Base-by-base conservation (phyloP, 164 flowering plant species). In the Sedum album region DNA sequence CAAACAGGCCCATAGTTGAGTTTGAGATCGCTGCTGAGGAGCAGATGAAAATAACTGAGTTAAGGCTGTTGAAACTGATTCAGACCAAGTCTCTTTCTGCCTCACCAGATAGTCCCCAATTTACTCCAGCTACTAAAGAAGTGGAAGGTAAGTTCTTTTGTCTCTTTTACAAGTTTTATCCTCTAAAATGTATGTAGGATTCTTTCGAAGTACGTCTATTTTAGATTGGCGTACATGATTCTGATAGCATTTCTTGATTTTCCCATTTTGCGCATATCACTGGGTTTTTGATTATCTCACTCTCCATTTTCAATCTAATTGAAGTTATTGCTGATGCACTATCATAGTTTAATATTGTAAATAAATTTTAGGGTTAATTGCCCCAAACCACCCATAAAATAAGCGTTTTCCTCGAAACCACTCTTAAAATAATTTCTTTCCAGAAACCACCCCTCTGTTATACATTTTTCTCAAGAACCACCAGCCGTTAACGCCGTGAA, bases 1-100 rank as follows among this genome's bases (percentile, higher is more conserved):
- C 72, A 14, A 95, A 90, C 82, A 82, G 91, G 81, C 97, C 96
- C 30, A 82, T 92, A 61, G 81, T 88, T 31, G 99, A 95, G 78
- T 76, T 94, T 79, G 93, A 90, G 78, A 82, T 79, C 75, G 96
- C 97, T 33, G 96, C 96, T 7, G 77, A 84, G 71, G 99, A 92
- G 78, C 96, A 94, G 72, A 92, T 94, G 96, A 94, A 90, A 75
- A 75, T 94, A 66, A 90, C 90, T 31, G 96, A 94, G 75, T 69
- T 88, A 68, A 93, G 96, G 35, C 86, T 94, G 38, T 83, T 80
- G 38, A 94, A 94, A 73, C 94, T 94, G 49, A 84, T 90, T 68
- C 66, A 81, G 30, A 69, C 81, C 5, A 79, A 74, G 76, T 71
- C 46, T 68, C 73, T 71, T 65, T 61, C 68, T 35, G 66, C 76